Conservation (phyloP, 2,329 filamentous ascomycete species). For the Mariannaea elegans region DNA sequence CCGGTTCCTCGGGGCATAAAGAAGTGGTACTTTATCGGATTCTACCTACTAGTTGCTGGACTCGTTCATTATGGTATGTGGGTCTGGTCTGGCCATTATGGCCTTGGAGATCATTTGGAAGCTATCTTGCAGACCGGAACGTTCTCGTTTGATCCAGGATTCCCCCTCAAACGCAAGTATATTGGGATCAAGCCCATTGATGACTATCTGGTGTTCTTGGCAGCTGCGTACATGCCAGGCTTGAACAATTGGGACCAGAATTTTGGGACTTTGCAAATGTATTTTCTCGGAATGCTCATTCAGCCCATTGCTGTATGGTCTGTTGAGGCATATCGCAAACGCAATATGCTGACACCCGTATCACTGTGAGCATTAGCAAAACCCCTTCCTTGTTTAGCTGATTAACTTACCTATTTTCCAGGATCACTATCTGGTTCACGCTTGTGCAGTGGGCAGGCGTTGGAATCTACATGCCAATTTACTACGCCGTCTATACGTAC, state of each 20-base stretch:
- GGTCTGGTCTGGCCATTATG: slow-evolving; percentile 5
- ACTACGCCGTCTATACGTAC: slow-evolving; percentile 21
- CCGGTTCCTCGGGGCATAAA: background rate
- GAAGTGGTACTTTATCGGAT: slow-evolving; percentile 16
- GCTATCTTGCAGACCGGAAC: background rate
- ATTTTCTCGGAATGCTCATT: slow-evolving; percentile 17
- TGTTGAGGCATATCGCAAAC: slow-evolving; percentile 16
- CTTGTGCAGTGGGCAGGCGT: slow-evolving; percentile 14
- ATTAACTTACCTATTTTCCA: background rate
- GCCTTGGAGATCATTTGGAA: slow-evolving; percentile 4
- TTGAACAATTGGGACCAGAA: slow-evolving; percentile 7
- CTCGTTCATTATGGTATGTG: slow-evolving; percentile 15
- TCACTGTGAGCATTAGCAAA: slow-evolving; percentile 3
- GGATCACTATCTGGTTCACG: slow-evolving; percentile 18
- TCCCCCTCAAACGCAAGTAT: slow-evolving; percentile 12
- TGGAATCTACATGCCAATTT: slow-evolving; percentile 21
- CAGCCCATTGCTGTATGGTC: slow-evolving; percentile 18
- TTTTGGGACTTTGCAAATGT: slow-evolving; percentile 16
- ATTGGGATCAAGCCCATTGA: slow-evolving; percentile 11
- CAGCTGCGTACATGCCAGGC: slow-evolving; percentile 9
- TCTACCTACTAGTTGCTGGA: slow-evolving; percentile 8
- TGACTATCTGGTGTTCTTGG: slow-evolving; percentile 15
- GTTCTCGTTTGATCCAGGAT: background rate
- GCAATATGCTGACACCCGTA: slow-evolving; percentile 8
- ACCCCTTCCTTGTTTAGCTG: background rate